Evolutionary conservation across 2,329 filamentous ascomycete species (phyloP).

Genomic region (Tolypocladium tundrense): DNA sequence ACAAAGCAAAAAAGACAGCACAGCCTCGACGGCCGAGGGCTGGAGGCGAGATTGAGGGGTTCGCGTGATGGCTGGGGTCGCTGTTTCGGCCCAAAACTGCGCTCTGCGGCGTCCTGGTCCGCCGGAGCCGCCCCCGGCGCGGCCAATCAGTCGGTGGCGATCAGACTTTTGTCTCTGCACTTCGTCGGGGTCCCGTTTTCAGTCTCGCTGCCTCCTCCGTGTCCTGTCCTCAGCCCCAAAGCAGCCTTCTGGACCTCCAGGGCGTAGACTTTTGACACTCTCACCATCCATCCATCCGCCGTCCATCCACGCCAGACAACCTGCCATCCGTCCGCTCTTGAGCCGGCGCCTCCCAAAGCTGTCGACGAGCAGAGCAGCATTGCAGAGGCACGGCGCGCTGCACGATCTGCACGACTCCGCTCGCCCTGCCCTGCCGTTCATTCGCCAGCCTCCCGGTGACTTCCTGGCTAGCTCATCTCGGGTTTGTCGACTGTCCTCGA

Average conservation of each 20-base stretch:
- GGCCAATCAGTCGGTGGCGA: slow-evolving; percentile 25
- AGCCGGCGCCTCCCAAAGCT: not conserved
- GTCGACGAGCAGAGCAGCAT: not conserved
- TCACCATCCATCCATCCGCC: not conserved
- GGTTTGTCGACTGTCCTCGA: not conserved
- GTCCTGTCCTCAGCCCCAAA: not conserved
- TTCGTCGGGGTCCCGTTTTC: slow-evolving; percentile 8
- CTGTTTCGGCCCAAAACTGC: slow-evolving; percentile 14
- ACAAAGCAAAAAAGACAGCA: not conserved
- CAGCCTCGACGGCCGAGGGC: no score
- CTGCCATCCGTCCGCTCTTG: not conserved
- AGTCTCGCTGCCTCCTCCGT: slow-evolving; percentile 1
- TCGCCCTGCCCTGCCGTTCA: not conserved
- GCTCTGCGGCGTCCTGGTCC: slow-evolving; percentile 4
- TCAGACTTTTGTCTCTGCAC: slow-evolving; percentile 20
- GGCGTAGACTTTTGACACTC: not conserved
- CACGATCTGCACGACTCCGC: not conserved
- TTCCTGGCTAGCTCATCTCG: not conserved
- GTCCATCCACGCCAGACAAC: not conserved
- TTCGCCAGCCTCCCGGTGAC: not conserved
- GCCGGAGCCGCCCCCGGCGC: slow-evolving; percentile 7
- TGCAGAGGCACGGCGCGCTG: not conserved
- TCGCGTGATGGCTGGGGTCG: slow-evolving; percentile 2
- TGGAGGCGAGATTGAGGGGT: not conserved
- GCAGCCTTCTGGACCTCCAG: not conserved